Conservation (phyloP, 2,329 filamentous ascomycete species). For the Pestalotiopsis sp. region DNA sequence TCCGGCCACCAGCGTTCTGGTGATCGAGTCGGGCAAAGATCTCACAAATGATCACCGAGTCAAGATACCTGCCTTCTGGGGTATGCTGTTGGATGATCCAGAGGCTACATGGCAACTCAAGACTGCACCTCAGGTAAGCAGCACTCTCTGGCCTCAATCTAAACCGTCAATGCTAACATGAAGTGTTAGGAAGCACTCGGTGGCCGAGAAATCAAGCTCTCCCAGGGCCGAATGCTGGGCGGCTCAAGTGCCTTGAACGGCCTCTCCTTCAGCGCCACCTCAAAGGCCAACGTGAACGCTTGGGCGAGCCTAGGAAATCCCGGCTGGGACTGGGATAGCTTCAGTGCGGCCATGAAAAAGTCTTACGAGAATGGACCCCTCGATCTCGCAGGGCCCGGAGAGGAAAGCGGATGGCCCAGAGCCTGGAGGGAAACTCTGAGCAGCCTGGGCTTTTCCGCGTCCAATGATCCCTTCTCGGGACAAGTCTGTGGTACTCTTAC, state of each 20-base stretch:
- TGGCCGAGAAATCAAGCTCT: slow-evolving; percentile 19
- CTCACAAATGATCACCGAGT: slow-evolving; percentile 33
- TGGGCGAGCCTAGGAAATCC: slow-evolving; percentile 29
- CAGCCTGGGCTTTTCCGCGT: slow-evolving; percentile 12
- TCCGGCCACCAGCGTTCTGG: slow-evolving; percentile 33
- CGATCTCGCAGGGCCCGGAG: slow-evolving; percentile 8
- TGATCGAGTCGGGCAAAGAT: slow-evolving; percentile 39
- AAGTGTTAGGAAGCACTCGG: slow-evolving; percentile 5
- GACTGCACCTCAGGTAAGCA: slow-evolving; percentile 33
- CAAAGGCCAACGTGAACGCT: slow-evolving; percentile 24
- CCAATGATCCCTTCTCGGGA: slow-evolving; percentile 12
- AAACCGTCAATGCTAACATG: not conserved
- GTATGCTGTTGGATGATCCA: slow-evolving; percentile 30
- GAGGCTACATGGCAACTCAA: slow-evolving; percentile 41
- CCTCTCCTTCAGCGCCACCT: slow-evolving; percentile 26
- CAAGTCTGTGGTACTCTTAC: slow-evolving; percentile 7
- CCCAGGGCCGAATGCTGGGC: slow-evolving; percentile 33
- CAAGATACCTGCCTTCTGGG: slow-evolving; percentile 34
- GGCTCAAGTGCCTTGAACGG: slow-evolving; percentile 31
- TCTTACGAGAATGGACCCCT: slow-evolving; percentile 8
- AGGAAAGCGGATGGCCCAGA: slow-evolving; percentile 12
- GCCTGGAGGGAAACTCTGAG: slow-evolving; percentile 12
- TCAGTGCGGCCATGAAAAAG: slow-evolving; percentile 14
- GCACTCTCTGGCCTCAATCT: not conserved
- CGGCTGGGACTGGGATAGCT: slow-evolving; percentile 22